Percentiles rank a stretch among this genome's conserved stretches.
These are phyloP conservation scores for Lipomyces lipofer DNA, from an alignment of 805 yeast species.

Conservation along the genomic window DNA sequence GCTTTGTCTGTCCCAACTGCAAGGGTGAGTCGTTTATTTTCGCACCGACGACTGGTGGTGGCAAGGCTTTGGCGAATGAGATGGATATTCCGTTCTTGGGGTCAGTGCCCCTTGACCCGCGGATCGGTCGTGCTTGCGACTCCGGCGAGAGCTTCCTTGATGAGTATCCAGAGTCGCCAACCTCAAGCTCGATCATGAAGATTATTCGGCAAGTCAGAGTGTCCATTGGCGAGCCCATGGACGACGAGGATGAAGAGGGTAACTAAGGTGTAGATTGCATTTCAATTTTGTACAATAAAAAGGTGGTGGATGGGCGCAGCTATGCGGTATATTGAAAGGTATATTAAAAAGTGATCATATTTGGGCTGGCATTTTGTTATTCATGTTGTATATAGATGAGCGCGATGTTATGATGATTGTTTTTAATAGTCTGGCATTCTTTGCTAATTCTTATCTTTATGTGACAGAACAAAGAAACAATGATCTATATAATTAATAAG, in stretches of 20 bases:
- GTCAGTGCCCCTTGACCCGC: constrained; percentile 91
- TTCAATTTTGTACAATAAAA: no score
- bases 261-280: constrained; percentile 29
- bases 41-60: constrained; percentile 97
- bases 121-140: constrained; percentile 89
- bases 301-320: no score
- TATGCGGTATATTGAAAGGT: no score
- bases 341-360: no score
- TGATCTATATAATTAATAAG: no score
- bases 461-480: no score
- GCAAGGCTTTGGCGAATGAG: constrained; percentile 78
- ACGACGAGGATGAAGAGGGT: constrained; percentile 39
- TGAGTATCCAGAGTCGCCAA: constrained; percentile 86
- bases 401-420: no score
- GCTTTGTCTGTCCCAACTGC: constrained; percentile 96
- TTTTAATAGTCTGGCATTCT: no score
- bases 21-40: constrained; percentile 87
- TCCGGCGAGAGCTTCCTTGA: constrained; percentile 82
- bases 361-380: no score
- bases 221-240: constrained; percentile 32
- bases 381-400: no score
- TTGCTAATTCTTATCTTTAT: no score
- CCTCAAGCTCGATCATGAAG: constrained; percentile 77
- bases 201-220: constrained; percentile 52
- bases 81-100: constrained; percentile 79